Evolutionary conservation across 768 basidiomycete genomes (phyloP), one percentile per base, ranked within the genome.

Genomic region (Chalciporus piperatus): DNA sequence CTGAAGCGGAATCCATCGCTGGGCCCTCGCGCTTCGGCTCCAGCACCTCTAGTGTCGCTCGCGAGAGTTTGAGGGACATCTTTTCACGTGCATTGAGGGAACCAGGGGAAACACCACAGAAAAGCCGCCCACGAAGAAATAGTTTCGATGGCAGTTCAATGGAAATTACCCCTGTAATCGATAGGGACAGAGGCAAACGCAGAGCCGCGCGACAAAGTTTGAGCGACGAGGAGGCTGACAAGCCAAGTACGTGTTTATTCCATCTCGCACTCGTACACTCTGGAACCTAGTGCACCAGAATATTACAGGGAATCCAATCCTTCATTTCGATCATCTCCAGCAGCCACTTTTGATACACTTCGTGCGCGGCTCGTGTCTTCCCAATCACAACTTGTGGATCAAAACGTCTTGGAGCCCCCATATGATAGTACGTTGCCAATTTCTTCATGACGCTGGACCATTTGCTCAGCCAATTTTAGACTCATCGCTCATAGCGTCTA

Each of bases 171-270:
- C 81, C 84, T 1, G 62, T 72, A 2, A 65, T 76, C 37, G 61
- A 70, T 38, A 70, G 72, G 59, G 74, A 76, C 50, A 68, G 73
- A 51, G 65, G 68, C 20, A 72, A 67, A 49, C 72, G 68, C 52
- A 83, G 76, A 65, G 76, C 73, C 10, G 80, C 83, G 53, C 74
- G 80, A 33, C 75, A 71, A 57, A 87, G 83, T 60, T 53, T 83
- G 57, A 87, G 84, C 59, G 87, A 88, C 57, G 85, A 88, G 60
- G 87, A 87, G 60, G 65, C 70, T 3, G 85, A 84, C 32, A 76
- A 75, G 54, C 60, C 74, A 48, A 74, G 85, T 87, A 66, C 61
- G 83, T 59, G 17, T 1, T 41, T 47, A 19, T 35, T 30, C 48
- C 50, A 30, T 61, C 41, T 52, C 47, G 48, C 48, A 25, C 39